Evolutionary conservation across 106 monocot species (phyloP).

Genomic region (Dendrobium chrysotoxum): DNA sequence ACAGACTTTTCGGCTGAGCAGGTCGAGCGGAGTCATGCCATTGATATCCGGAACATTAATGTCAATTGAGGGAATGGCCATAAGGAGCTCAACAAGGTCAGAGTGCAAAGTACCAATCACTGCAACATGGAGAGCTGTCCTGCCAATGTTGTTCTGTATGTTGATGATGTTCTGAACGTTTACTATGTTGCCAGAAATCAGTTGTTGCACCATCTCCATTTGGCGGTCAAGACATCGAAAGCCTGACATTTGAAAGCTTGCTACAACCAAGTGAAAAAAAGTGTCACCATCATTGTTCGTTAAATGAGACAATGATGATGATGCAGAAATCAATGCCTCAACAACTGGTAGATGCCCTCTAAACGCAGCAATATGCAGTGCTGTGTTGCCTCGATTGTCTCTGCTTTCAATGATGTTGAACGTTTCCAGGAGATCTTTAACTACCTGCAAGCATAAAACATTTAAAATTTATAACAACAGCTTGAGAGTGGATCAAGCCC

Average conservation of each 20-base stretch:
- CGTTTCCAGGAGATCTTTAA: conserved; percentile 44
- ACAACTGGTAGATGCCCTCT: conserved; percentile 52
- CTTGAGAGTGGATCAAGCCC: neutral
- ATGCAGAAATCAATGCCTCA: conserved; percentile 39
- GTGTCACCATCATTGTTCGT: conserved; percentile 68
- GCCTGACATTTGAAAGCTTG: conserved; percentile 65
- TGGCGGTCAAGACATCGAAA: conserved; percentile 74
- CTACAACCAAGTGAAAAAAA: conserved; percentile 75
- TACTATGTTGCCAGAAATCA: conserved; percentile 28
- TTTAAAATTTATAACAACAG: neutral
- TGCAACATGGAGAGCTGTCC: conserved; percentile 72
- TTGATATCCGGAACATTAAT: conserved; percentile 58
- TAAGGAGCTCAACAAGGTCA: conserved; percentile 60
- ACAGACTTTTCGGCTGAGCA: conserved; percentile 39
- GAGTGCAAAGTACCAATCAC: conserved; percentile 54
- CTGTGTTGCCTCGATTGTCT: conserved; percentile 76
- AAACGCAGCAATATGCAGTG: conserved; percentile 81
- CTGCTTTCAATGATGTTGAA: conserved; percentile 44
- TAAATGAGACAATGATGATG: conserved; percentile 26
- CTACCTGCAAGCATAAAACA: conserved; percentile 42
- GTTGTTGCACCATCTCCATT: conserved; percentile 64
- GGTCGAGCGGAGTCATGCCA: conserved; percentile 75
- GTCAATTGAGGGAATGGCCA: conserved; percentile 46
- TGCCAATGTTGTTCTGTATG: conserved; percentile 56
- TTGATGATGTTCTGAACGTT: conserved; percentile 56